Percentiles rank a stretch among this genome's conserved stretches.
These are phyloP conservation scores for Endothia cerciana DNA, from an alignment of 2,329 filamentous ascomycete species.

Conservation along the genomic window DNA sequence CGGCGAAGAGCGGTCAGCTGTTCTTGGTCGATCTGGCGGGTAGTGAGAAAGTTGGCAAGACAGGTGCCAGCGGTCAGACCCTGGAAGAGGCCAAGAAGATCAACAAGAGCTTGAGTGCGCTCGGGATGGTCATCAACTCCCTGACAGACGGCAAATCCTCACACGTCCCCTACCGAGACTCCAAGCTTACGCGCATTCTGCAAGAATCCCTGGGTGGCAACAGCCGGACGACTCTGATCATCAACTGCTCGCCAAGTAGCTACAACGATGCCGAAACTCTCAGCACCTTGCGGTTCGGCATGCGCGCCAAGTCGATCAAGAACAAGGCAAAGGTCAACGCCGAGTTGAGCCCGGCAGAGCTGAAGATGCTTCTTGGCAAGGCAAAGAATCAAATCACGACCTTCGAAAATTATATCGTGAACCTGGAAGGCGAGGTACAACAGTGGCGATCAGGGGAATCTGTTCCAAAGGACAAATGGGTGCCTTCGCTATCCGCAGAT, in stretches of 20 bases:
- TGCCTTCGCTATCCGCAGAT: conserved; percentile 63
- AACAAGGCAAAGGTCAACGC: conserved; percentile 99
- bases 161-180: conserved; percentile 95
- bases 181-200: conserved; percentile 93
- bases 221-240: conserved; percentile 95
- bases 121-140: conserved; percentile 99
- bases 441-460: conserved; percentile 86
- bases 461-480: conserved; percentile 90
- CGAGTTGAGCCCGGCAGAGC: conserved; percentile 91
- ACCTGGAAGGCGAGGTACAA: conserved; percentile 81
- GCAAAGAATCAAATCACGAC: conserved; percentile 86
- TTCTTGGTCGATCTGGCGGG: conserved; percentile 98
- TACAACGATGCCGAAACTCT: conserved; percentile 97
- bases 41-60: conserved; percentile 98
- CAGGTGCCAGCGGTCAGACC: conserved; percentile 94
- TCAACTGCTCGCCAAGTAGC: conserved; percentile 98
- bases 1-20: conserved; percentile 92
- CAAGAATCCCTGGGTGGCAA: conserved; percentile 98
- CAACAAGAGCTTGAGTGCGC: conserved; percentile 97
- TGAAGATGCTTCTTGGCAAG: conserved; percentile 92
- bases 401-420: conserved; percentile 85
- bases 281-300: conserved; percentile 90
- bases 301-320: conserved; percentile 97
- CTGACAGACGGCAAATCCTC: conserved; percentile 96
- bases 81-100: conserved; percentile 99